Conservation (phyloP, 768 basidiomycete species). For the Mycena polygramma region DNA sequence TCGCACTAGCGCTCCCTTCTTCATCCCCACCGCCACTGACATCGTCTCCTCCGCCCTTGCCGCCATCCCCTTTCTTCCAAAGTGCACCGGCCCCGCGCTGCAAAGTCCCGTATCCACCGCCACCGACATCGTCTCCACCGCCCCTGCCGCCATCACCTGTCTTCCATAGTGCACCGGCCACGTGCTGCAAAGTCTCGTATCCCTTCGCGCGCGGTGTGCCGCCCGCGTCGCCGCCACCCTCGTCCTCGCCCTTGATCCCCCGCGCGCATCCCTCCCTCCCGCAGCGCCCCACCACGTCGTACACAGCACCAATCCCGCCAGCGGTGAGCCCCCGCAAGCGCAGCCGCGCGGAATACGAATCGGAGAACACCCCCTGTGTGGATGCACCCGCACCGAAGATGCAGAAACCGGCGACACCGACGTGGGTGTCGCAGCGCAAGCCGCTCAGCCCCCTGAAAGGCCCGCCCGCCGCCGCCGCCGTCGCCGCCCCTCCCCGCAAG, state of each 20-base stretch:
- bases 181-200: not conserved
- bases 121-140: not conserved
- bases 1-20: no score
- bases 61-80: no score
- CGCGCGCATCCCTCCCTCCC: not conserved
- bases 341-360: slow-evolving; percentile 14
- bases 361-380: not conserved
- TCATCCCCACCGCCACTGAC: no score
- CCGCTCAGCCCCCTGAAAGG: not conserved
- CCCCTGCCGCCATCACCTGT: not conserved
- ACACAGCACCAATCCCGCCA: not conserved
- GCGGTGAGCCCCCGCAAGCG: slow-evolving; percentile 1
- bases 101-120: not conserved
- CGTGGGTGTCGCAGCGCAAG: not conserved
- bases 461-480: not conserved
- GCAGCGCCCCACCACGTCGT: not conserved
- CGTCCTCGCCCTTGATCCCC: not conserved
- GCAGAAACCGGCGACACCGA: not conserved
- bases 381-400: not conserved
- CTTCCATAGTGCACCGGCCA: not conserved
- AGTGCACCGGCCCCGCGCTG: no score
- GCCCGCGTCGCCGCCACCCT: not conserved
- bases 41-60: no score
- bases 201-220: slow-evolving; percentile 1
- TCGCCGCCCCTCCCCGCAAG: not conserved